Base-by-base conservation (phyloP, 2,329 filamentous ascomycete species). In the Botrytis galanthina region DNA sequence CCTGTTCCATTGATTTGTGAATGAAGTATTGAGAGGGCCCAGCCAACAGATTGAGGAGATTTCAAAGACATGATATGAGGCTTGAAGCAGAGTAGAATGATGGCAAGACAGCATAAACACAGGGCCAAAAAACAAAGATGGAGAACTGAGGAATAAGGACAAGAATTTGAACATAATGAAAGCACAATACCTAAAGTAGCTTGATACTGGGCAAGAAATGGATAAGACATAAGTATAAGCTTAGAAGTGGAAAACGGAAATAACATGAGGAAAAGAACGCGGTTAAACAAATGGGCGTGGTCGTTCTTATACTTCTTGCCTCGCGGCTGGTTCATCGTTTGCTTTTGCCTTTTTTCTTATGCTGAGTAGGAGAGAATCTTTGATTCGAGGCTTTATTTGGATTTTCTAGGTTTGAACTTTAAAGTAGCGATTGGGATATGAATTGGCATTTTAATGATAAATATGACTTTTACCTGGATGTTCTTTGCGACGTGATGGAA, bases 221-320 rank as follows among this genome's bases (percentile, higher is more conserved):
- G 48, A 37, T 32, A 14, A 22, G 20, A 32, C 1, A 44, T 46
- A 39, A 71, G 48, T 37, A 54, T 22, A 51, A 60, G 71, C 57
- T 68, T 71, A 71, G 75, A 42, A 37, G 48, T n/a, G 48, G 26
- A 20, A 73, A 69, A 71, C 72, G 44, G 63, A 44, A n/a, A 60
- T 20, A 20, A 64, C 51, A 63, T 64, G 71, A 75, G 61, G 72
- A 74, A 68, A 75, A 75, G 77, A 74, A 9, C 54, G n/a, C 12
- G 72, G 63, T 74, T 75, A 10, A 62, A 54, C 16, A 44, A 46
- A 59, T 42, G 61, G 60, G 26, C 39, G 42, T 63, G 70, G 35
- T 22, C 60, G 42, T 57, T 66, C 39, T 63, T 75, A 79, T 75
- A 78, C 76, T 77, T 78, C 74, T 74, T 74, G 78, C 78, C 78